Evolutionary conservation across 345 rosid species (phyloP).

Genomic region (Linum tenue): DNA sequence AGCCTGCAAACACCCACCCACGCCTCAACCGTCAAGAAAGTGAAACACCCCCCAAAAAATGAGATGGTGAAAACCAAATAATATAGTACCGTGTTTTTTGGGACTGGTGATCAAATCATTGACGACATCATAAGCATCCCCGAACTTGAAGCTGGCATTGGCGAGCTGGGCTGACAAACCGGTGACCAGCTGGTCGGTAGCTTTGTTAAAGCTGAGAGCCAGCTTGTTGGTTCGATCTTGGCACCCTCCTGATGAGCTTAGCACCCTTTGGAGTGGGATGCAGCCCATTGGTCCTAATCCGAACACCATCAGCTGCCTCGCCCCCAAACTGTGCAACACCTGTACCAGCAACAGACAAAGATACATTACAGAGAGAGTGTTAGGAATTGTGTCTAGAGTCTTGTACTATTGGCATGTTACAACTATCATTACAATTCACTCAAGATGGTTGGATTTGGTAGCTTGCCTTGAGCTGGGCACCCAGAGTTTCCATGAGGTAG

Average conservation of each 20-base stretch:
- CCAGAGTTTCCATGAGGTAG: slow-evolving; percentile 68
- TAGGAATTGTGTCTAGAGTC: too few species aligned
- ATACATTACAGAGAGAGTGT: not conserved
- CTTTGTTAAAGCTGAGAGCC: slow-evolving; percentile 58
- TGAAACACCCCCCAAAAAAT: not conserved
- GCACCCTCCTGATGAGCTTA: slow-evolving; percentile 53
- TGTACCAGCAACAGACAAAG: slow-evolving; percentile 5
- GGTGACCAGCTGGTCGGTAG: slow-evolving; percentile 34
- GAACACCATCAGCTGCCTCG: slow-evolving; percentile 67
- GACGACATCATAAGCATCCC: slow-evolving; percentile 81
- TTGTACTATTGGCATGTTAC: too few species aligned
- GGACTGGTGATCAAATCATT: slow-evolving; percentile 63
- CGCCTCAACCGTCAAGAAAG: not conserved
- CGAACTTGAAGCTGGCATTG: slow-evolving; percentile 56
- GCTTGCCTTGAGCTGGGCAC: slow-evolving; percentile 50
- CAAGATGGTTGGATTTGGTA: too few species aligned
- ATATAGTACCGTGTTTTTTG: slow-evolving; percentile 43
- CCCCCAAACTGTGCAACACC: slow-evolving; percentile 60
- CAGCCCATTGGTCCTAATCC: slow-evolving; percentile 99
- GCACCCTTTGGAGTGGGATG: slow-evolving; percentile 88
- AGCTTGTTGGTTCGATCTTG: slow-evolving; percentile 64
- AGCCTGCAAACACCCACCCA: slow-evolving; percentile 35
- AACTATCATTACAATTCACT: too few species aligned
- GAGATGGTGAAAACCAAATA: not conserved
- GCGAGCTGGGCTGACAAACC: slow-evolving; percentile 33